Evolutionary conservation across 768 basidiomycete genomes (phyloP).

Genomic region (Termitomyces sp.): DNA sequence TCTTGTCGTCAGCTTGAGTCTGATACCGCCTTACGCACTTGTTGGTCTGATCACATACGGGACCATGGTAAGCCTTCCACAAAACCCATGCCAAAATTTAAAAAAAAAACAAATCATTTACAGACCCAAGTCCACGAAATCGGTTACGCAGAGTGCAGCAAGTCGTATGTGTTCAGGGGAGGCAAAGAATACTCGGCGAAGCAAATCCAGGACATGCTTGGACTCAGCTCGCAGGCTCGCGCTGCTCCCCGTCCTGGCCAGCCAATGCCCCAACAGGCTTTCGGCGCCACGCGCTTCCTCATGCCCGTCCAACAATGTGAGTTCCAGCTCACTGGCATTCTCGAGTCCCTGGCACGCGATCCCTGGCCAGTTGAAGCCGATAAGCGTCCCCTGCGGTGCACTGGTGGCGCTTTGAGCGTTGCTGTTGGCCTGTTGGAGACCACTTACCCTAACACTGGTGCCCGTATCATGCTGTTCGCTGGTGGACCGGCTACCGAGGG

Average conservation of each 20-base stretch:
- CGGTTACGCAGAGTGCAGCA: slow-evolving; percentile 92
- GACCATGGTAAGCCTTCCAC: slow-evolving; percentile 72
- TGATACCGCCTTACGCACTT: slow-evolving; percentile 91
- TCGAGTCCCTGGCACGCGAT: slow-evolving; percentile 84
- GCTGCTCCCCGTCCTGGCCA: slow-evolving; percentile 87
- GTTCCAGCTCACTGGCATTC: slow-evolving; percentile 91
- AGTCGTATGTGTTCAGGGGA: slow-evolving; percentile 98
- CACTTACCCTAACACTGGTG: slow-evolving; percentile 94
- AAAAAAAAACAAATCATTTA: neutral
- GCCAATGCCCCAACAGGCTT: slow-evolving; percentile 73
- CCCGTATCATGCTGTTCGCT: slow-evolving; percentile 92
- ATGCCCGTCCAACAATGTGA: slow-evolving; percentile 91
- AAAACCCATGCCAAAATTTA: neutral
- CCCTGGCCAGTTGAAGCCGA: slow-evolving; percentile 98
- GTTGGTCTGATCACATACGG: slow-evolving; percentile 96
- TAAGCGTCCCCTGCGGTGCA: slow-evolving; percentile 89
- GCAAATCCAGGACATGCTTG: slow-evolving; percentile 98
- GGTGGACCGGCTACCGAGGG: slow-evolving; percentile 97
- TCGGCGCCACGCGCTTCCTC: slow-evolving; percentile 88
- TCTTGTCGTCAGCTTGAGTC: slow-evolving; percentile 88
- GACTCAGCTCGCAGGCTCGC: slow-evolving; percentile 72
- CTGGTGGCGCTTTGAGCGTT: slow-evolving; percentile 91
- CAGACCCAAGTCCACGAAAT: slow-evolving; percentile 99
- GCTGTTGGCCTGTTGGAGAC: slow-evolving; percentile 92
- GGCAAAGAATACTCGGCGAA: slow-evolving; percentile 95